Conservation (phyloP, 176 grass and related monocot genomes). For the Rhynchospora pubera region DNA sequence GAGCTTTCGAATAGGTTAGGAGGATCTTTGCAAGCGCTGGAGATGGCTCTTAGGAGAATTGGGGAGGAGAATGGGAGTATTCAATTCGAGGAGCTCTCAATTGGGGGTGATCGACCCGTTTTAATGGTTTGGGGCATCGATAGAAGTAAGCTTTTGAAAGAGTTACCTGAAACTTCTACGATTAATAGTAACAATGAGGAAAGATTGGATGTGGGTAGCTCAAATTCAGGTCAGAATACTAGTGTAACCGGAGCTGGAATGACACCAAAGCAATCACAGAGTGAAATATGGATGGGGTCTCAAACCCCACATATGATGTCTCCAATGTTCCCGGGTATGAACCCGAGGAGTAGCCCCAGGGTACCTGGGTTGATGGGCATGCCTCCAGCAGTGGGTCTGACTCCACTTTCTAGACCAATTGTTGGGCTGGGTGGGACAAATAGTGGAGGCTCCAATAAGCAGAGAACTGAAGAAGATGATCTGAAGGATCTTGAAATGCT, state of each 20-base stretch:
- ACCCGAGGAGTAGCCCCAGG: slow-evolving; percentile 46
- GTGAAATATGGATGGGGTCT: slow-evolving; percentile 83
- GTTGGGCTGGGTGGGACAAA: slow-evolving; percentile 33
- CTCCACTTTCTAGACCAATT: slow-evolving; percentile 59
- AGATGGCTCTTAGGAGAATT: slow-evolving; percentile 67
- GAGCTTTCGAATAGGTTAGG: slow-evolving; percentile 67
- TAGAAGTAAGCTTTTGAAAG: slow-evolving; percentile 91
- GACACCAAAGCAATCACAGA: slow-evolving; percentile 44
- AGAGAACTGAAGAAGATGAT: slow-evolving; percentile 76
- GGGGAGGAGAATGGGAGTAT: slow-evolving; percentile 66
- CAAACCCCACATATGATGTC: slow-evolving; percentile 49
- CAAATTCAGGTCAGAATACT: slow-evolving; percentile 13
- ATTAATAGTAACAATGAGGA: slow-evolving; percentile 13
- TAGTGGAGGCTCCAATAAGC: slow-evolving; percentile 37
- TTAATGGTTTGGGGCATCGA: slow-evolving; percentile 90
- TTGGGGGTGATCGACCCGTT: slow-evolving; percentile 65
- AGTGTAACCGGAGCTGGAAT: slow-evolving; percentile 30
- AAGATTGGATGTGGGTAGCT: background rate
- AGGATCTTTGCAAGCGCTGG: slow-evolving; percentile 50
- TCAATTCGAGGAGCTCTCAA: slow-evolving; percentile 74
- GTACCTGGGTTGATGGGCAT: slow-evolving; percentile 45
- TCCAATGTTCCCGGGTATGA: slow-evolving; percentile 53
- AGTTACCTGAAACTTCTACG: slow-evolving; percentile 61
- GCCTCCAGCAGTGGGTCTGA: slow-evolving; percentile 50
- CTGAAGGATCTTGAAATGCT: slow-evolving; percentile 82